Conservation (phyloP, 2,329 filamentous ascomycete species). For the Alternaria incomplexa region DNA sequence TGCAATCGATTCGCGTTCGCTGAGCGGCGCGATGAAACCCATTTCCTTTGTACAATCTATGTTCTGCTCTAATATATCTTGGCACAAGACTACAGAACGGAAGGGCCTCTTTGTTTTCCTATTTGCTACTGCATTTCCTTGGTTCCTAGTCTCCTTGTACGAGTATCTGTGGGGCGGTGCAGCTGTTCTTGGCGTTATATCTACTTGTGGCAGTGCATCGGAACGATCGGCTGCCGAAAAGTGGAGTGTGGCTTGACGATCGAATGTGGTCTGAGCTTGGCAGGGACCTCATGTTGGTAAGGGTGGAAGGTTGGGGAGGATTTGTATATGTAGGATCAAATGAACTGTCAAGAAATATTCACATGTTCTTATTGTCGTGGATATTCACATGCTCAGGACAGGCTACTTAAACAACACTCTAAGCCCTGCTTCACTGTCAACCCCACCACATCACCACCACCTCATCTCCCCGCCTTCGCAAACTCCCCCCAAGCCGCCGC, state of each 20-base stretch:
- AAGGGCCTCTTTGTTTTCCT: not conserved
- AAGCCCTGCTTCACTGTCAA: no score
- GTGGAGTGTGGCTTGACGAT: conserved; percentile 11
- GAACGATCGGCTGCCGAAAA: conserved; percentile 1
- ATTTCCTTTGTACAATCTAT: conserved; percentile 17
- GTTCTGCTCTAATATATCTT: not conserved
- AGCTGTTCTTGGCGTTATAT: conserved; percentile 12
- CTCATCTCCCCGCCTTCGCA: conserved; percentile 3
- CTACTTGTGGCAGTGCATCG: conserved; percentile 15
- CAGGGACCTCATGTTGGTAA: not conserved
- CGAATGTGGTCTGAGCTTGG: not conserved
- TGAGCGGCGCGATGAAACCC: conserved; percentile 2
- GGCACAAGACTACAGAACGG: not conserved
- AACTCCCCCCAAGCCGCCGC: conserved; percentile 34
- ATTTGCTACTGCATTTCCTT: not conserved
- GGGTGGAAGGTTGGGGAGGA: not conserved
- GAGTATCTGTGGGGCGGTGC: conserved; percentile 11
- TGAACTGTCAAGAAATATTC: not conserved
- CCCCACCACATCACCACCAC: not conserved
- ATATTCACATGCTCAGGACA: not conserved
- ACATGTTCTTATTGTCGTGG: accelerated
- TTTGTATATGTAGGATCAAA: not conserved
- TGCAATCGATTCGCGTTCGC: not conserved
- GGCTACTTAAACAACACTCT: not conserved
- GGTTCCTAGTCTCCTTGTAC: conserved; percentile 6